Evolutionary conservation across 805 yeast species (phyloP), one percentile per base, ranked within the genome.

Genomic region (Komagataella ulmi): DNA sequence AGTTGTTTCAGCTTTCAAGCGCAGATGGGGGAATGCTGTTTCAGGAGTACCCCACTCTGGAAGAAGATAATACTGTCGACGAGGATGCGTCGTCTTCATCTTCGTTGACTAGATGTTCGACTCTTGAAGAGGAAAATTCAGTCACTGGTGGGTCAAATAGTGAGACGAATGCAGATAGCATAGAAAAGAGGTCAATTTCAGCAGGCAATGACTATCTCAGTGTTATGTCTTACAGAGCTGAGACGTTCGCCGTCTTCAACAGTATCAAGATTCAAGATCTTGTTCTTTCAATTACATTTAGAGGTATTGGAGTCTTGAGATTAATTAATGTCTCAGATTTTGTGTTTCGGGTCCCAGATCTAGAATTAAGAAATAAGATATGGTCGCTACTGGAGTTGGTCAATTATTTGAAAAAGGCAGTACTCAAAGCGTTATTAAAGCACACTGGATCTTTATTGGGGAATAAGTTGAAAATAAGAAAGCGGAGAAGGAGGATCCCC

Each of bases 301-400:
- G 80, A 62, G 95, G 93, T 7, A 80, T 79, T 14, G 87, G 89
- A 12, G 72, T 79, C 24, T 70, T 77, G 58, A 79, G 83, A 56
- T 67, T 91, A 52, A 75, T 87, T 45, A 88, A 90, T 60, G 88
- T 91, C 6, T 85, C 86, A 50, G 79, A 85, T 57, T 81, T 91
- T 57, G 74, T 72, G 5, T 70, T 91, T 52, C 71, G 70, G 7
- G 65, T 90, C 50, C 97, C 97, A 3, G 68, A 68, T 2, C 65
- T 87, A 50, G 64, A 67, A 50, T 78, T 84, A 58, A 59, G 65
- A 43, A 80, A 84, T 62, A 79, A 78, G 69, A 75, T 85, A 3
- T 83, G 95, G 86, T 80, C 89, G 1, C 70, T 78, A 49, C 69
- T 80, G 51, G 97, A 90, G 57, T 66, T 90, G 46, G 70, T 83